phyloP scores from a whole-genome alignment of 2,329 filamentous ascomycete species.

The Pseudogymnoascus pannorum region DNA sequence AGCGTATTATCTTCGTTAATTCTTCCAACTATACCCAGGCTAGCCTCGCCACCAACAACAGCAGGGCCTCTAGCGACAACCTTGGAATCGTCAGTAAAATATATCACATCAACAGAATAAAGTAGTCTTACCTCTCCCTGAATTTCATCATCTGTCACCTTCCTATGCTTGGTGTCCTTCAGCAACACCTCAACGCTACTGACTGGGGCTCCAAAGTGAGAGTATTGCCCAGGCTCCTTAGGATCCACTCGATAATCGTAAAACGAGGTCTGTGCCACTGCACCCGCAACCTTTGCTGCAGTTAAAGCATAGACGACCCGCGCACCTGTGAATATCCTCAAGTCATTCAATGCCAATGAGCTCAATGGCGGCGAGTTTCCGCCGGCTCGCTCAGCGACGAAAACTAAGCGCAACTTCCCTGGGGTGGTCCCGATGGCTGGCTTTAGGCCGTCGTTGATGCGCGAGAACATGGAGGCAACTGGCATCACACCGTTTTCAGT shows the following conservation, averaged over 20 bases:
- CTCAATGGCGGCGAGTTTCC: conserved; percentile 56
- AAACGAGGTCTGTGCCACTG: conserved; percentile 77
- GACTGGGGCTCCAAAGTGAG: conserved; percentile 77
- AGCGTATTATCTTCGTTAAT: conserved; percentile 69
- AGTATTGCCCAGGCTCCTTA: conserved; percentile 32
- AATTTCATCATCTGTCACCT: conserved; percentile 55
- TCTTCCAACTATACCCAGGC: conserved; percentile 54
- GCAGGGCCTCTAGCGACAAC: conserved; percentile 66
- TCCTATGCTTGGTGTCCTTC: conserved; percentile 51
- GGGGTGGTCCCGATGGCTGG: conserved; percentile 53
- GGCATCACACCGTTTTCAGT: conserved; percentile 68
- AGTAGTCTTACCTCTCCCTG: conserved; percentile 53
- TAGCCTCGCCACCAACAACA: conserved; percentile 60
- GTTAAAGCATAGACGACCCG: conserved; percentile 81
- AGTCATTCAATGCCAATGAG: conserved; percentile 64
- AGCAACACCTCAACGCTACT: conserved; percentile 74
- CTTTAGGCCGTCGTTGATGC: conserved; percentile 52
- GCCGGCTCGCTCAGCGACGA: conserved; percentile 66
- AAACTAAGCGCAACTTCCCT: conserved; percentile 73
- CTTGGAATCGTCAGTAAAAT: conserved; percentile 35
- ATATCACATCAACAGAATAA: not conserved
- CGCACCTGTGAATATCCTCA: conserved; percentile 73
- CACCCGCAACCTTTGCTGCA: conserved; percentile 75
- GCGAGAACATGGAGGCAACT: conserved; percentile 52
- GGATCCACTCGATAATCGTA: conserved; percentile 70